Evolutionary conservation across 495 filamentous ascomycete species (phyloP).

Genomic region (Aspergillus diversus): DNA sequence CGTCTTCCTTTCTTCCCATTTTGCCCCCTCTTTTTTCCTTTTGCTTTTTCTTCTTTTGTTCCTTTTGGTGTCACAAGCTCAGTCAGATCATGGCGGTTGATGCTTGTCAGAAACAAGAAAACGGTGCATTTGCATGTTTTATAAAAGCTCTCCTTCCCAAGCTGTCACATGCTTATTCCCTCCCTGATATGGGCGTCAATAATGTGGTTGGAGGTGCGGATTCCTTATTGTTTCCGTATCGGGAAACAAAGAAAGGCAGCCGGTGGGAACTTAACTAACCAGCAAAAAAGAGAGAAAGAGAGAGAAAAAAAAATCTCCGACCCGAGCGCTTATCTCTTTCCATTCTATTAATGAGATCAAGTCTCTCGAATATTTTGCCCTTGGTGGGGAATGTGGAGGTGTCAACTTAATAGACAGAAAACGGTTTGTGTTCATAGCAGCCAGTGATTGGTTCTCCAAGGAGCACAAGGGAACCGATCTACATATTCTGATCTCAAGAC

Average conservation of each 20-base stretch:
- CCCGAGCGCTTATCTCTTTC: too few relatives aligned
- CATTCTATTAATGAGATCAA: too few relatives aligned
- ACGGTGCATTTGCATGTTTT: not conserved
- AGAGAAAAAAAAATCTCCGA: too few relatives aligned
- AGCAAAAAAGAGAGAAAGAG: not conserved
- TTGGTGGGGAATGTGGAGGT: too few relatives aligned
- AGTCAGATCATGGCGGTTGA: not conserved
- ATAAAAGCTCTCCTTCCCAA: not conserved
- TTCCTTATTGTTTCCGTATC: conserved; percentile 12
- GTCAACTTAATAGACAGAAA: too few relatives aligned
- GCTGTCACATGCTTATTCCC: not conserved
- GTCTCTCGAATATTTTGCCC: too few relatives aligned
- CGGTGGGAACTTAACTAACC: not conserved
- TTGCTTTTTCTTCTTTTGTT: not conserved
- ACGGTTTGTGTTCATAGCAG: too few relatives aligned
- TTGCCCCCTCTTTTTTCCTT: not conserved
- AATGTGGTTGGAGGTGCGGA: not conserved
- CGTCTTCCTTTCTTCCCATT: not conserved
- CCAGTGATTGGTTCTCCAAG: too few relatives aligned
- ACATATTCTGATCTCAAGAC: too few relatives aligned
- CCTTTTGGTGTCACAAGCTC: not conserved
- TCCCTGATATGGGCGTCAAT: not conserved
- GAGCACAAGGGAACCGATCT: too few relatives aligned
- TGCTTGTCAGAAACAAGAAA: not conserved
- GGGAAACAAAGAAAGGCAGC: conserved; percentile 17